These are phyloP conservation scores for Pestalotiopsis sp. DNA, from an alignment of 2,329 filamentous ascomycete species.

Conservation along the genomic window DNA sequence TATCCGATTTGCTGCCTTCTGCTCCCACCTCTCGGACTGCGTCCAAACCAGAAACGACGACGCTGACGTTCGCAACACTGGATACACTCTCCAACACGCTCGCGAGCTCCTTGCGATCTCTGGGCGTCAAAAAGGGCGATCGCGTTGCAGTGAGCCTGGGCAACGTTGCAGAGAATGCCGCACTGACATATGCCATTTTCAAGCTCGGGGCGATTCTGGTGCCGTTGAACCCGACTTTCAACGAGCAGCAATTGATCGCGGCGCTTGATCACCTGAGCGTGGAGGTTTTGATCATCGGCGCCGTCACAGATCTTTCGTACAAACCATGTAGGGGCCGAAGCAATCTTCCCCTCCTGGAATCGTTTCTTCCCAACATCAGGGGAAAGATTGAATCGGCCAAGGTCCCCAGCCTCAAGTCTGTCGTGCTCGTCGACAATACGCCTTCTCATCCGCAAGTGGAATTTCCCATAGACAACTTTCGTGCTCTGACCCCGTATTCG, in stretches of 20 bases:
- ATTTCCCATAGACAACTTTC: conserved; percentile 44
- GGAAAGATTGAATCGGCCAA: conserved; percentile 39
- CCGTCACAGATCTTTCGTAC: conserved; percentile 81
- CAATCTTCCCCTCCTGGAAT: conserved; percentile 49
- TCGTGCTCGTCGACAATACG: conserved; percentile 83
- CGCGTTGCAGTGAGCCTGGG: conserved; percentile 85
- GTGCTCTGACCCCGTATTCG: conserved; percentile 48
- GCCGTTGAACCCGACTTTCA: conserved; percentile 92
- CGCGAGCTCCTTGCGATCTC: conserved; percentile 67
- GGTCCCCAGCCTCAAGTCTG: conserved; percentile 68
- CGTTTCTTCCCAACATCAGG: conserved; percentile 45
- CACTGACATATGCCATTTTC: conserved; percentile 85
- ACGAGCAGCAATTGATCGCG: conserved; percentile 72
- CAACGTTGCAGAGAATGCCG: conserved; percentile 82
- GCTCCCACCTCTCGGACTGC: conserved; percentile 46
- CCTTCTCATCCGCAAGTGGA: conserved; percentile 41
- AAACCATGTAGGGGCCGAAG: conserved; percentile 56
- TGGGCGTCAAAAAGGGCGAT: conserved; percentile 80
- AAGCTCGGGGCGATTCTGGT: conserved; percentile 94
- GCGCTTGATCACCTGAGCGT: conserved; percentile 77
- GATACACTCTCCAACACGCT: conserved; percentile 77
- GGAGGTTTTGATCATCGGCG: conserved; percentile 78
- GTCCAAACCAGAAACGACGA: conserved; percentile 59
- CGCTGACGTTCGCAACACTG: conserved; percentile 73
- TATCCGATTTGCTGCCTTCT: conserved; percentile 20